Evolutionary conservation across 2,329 filamentous ascomycete genomes (phyloP).

Genomic region (Xylariaceae sp.): DNA sequence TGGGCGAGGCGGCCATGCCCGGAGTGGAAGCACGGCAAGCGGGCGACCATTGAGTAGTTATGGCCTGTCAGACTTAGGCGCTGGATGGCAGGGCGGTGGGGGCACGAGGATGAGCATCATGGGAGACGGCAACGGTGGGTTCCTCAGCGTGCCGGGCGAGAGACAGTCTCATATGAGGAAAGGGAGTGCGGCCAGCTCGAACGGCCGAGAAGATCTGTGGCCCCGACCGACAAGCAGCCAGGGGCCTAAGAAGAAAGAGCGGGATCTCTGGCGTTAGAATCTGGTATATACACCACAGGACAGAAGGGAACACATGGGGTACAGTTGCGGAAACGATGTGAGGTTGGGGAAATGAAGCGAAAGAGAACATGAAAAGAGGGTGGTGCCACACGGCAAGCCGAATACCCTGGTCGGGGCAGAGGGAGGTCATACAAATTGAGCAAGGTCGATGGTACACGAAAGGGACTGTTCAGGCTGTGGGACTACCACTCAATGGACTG

Average conservation of each 20-base stretch:
- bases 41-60: slow-evolving; percentile 52
- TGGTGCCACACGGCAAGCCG: too few relatives aligned
- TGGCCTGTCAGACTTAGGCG: slow-evolving; percentile 50
- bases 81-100: slow-evolving; percentile 46
- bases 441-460: too few relatives aligned
- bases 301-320: too few relatives aligned
- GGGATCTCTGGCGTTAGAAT: slow-evolving; percentile 41
- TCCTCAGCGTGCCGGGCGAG: slow-evolving; percentile 47
- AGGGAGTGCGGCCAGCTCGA: slow-evolving; percentile 19
- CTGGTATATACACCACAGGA: too few relatives aligned
- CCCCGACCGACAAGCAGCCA: slow-evolving; percentile 42
- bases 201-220: slow-evolving; percentile 34
- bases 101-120: slow-evolving; percentile 53
- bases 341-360: too few relatives aligned
- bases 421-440: too few relatives aligned
- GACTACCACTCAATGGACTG: too few relatives aligned
- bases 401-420: too few relatives aligned
- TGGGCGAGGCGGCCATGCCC: slow-evolving; percentile 24
- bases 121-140: slow-evolving; percentile 48
- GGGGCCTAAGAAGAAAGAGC: slow-evolving; percentile 36
- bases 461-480: too few relatives aligned
- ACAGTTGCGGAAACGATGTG: too few relatives aligned
- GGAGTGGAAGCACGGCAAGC: slow-evolving; percentile 24
- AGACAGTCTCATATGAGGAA: slow-evolving; percentile 17
- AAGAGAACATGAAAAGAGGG: too few relatives aligned